phyloP scores from a whole-genome alignment of 2,329 filamentous ascomycete genomes.

The Leptographium galeiforme region DNA sequence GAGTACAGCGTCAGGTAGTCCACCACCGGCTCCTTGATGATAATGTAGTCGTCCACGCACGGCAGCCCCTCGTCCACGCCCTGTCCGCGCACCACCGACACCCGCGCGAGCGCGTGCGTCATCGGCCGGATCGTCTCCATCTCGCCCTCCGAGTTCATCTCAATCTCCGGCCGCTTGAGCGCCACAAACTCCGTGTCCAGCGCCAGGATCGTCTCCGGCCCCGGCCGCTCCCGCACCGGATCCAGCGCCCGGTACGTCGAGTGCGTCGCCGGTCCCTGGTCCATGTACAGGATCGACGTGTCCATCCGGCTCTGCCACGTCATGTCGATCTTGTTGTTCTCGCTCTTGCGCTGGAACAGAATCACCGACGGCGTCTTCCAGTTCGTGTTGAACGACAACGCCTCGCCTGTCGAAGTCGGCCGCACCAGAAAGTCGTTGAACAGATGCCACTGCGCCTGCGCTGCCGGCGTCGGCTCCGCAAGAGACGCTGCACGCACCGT shows the following conservation, averaged over 20 bases:
- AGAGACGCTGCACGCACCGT: slow-evolving; percentile 40
- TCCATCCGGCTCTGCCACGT: slow-evolving; percentile 79
- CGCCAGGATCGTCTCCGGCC: slow-evolving; percentile 63
- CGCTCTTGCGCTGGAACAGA: slow-evolving; percentile 69
- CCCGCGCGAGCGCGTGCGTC: slow-evolving; percentile 81
- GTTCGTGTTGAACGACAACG: slow-evolving; percentile 71
- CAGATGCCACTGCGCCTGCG: slow-evolving; percentile 72
- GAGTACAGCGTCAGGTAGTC: slow-evolving; percentile 94
- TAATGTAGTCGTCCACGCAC: slow-evolving; percentile 96
- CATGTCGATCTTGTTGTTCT: slow-evolving; percentile 70
- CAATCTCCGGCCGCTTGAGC: slow-evolving; percentile 83
- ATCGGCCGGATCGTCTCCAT: slow-evolving; percentile 85
- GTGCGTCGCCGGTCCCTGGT: slow-evolving; percentile 37
- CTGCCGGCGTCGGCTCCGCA: slow-evolving; percentile 43
- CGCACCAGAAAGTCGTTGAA: slow-evolving; percentile 96
- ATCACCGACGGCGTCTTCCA: slow-evolving; percentile 92
- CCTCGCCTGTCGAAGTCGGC: slow-evolving; percentile 61
- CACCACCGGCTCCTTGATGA: slow-evolving; percentile 78
- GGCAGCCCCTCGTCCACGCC: slow-evolving; percentile 68
- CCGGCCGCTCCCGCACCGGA: slow-evolving; percentile 48
- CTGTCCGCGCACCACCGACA: slow-evolving; percentile 73
- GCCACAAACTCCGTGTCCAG: slow-evolving; percentile 96
- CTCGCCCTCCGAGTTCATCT: slow-evolving; percentile 88
- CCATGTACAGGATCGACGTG: slow-evolving; percentile 69
- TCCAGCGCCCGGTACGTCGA: slow-evolving; percentile 49